phyloP scores from a whole-genome alignment of 495 filamentous ascomycete species.

The Podospora appendiculata region DNA sequence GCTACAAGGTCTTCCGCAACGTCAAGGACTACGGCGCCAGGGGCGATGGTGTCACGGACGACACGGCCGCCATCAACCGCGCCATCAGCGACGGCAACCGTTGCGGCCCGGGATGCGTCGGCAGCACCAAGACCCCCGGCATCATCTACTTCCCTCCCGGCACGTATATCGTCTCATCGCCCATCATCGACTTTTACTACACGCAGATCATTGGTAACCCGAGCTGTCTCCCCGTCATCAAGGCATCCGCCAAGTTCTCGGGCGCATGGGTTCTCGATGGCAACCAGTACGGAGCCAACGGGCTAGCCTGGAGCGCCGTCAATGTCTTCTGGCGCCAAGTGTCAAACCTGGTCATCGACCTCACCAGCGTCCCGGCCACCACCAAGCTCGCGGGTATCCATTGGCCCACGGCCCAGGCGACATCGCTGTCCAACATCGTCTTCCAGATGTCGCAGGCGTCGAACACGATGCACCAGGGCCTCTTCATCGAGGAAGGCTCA shows the following conservation, averaged over 20 bases:
- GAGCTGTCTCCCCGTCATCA: slow-evolving; percentile 53
- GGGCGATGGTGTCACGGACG: slow-evolving; percentile 66
- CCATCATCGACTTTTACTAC: slow-evolving; percentile 58
- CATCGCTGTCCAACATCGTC: slow-evolving; percentile 64
- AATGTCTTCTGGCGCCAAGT: slow-evolving; percentile 75
- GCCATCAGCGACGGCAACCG: slow-evolving; percentile 69
- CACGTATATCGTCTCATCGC: slow-evolving; percentile 59
- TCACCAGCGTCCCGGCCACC: slow-evolving; percentile 47
- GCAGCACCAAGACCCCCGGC: slow-evolving; percentile 63
- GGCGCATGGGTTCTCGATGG: slow-evolving; percentile 57
- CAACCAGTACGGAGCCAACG: slow-evolving; percentile 32
- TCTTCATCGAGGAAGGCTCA: slow-evolving; percentile 70
- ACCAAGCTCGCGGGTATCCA: slow-evolving; percentile 59
- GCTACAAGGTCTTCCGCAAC: slow-evolving; percentile 50
- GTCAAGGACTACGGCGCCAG: slow-evolving; percentile 51
- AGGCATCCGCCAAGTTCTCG: slow-evolving; percentile 53
- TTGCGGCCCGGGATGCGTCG: slow-evolving; percentile 69
- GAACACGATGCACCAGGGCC: slow-evolving; percentile 59
- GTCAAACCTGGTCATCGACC: slow-evolving; percentile 65
- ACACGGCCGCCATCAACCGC: slow-evolving; percentile 73
- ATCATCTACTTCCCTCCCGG: slow-evolving; percentile 73
- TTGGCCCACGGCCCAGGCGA: slow-evolving; percentile 71
- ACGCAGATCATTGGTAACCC: slow-evolving; percentile 67
- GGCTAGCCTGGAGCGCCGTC: slow-evolving; percentile 40
- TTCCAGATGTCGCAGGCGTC: slow-evolving; percentile 53